Conservation (phyloP, 164 flowering plant species). For the Buxus sempervirens region DNA sequence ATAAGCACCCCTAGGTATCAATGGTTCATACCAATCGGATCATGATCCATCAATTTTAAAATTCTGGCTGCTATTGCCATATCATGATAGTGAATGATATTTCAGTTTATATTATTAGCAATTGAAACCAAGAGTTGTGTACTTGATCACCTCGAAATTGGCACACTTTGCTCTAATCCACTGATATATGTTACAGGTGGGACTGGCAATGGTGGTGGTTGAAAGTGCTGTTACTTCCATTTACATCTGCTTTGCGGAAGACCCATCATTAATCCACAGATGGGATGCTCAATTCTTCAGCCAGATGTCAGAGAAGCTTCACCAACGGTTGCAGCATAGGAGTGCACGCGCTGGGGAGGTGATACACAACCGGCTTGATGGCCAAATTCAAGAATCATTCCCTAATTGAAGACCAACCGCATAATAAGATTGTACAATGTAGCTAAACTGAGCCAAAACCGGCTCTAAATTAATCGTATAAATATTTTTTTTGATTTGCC, state of each 20-base stretch:
- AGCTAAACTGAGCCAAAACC: not conserved
- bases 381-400: slow-evolving; percentile 33
- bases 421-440: slow-evolving; percentile 6
- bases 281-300: slow-evolving; percentile 90
- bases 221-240: slow-evolving; percentile 97
- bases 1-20: no score
- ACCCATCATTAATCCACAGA: slow-evolving; percentile 73
- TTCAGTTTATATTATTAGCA: no score
- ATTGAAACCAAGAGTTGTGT: no score
- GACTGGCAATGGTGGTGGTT: slow-evolving; percentile 86
- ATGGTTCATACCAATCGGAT: no score
- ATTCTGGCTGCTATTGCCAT: no score
- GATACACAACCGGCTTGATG: slow-evolving; percentile 36
- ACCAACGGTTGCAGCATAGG: slow-evolving; percentile 85
- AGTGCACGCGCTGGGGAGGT: slow-evolving; percentile 81
- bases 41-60: no score
- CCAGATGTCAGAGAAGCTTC: slow-evolving; percentile 79
- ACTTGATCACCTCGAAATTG: no score
- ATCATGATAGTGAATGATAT: no score
- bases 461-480: not conserved
- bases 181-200: slow-evolving; percentile 52
- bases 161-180: not conserved
- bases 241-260: slow-evolving; percentile 93
- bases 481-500: not conserved
- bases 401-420: slow-evolving; percentile 23